Conservation (phyloP, 164 flowering plant genomes). For the Buxus sempervirens region DNA sequence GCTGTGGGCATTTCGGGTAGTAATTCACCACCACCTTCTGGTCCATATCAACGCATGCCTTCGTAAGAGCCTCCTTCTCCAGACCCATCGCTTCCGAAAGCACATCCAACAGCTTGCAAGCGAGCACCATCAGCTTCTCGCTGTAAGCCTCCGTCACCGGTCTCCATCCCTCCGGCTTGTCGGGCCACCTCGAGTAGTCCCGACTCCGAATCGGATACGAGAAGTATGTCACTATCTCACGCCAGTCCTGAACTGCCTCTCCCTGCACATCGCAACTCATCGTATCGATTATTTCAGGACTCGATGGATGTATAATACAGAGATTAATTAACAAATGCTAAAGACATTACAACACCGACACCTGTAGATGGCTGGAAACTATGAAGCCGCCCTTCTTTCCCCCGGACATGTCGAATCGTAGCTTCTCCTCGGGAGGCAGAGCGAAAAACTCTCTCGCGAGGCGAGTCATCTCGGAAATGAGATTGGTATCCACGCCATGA, state of each 20-base stretch:
- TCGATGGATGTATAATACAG: too few relatives aligned
- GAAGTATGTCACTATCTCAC: conserved; percentile 79
- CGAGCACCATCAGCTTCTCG: conserved; percentile 64
- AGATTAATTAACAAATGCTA: too few relatives aligned
- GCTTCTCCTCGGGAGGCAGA: conserved; percentile 72
- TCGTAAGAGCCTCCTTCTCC: conserved; percentile 65
- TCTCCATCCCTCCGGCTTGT: conserved; percentile 78
- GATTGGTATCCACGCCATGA: conserved; percentile 62
- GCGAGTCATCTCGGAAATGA: conserved; percentile 53
- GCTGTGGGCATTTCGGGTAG: conserved; percentile 86
- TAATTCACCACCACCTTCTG: conserved; percentile 77
- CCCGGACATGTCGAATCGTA: conserved; percentile 72
- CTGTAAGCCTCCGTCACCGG: conserved; percentile 58
- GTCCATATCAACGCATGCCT: conserved; percentile 89
- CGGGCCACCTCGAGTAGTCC: conserved; percentile 88
- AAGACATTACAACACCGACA: too few relatives aligned
- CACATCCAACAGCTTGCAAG: conserved; percentile 70
- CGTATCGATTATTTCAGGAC: too few relatives aligned
- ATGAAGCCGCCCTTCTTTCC: conserved; percentile 87
- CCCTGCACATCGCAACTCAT: too few relatives aligned
- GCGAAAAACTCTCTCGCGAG: conserved; percentile 69
- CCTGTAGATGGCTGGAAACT: conserved; percentile 81
- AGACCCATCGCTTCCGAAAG: conserved; percentile 82
- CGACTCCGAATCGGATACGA: conserved; percentile 63
- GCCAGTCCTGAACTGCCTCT: conserved; percentile 81